These are phyloP conservation scores for Aspergillus sergii DNA, from an alignment of 2,329 filamentous ascomycete species.

Conservation along the genomic window DNA sequence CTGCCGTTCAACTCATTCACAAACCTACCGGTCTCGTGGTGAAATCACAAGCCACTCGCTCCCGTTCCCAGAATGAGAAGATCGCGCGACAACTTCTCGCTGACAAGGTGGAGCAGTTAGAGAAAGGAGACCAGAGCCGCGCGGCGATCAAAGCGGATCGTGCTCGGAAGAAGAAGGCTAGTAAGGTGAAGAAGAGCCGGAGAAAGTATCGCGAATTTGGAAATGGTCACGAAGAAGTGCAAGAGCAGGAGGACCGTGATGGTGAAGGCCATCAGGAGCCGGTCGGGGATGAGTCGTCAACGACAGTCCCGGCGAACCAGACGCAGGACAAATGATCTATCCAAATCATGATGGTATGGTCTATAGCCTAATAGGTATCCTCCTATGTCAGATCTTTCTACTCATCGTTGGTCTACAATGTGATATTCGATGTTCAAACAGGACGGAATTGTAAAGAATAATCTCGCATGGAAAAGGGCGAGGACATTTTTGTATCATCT, in stretches of 20 bases:
- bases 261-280: constrained; percentile 9
- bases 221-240: constrained; percentile 23
- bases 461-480: neutral
- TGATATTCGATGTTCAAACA: neutral
- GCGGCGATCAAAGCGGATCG: constrained; percentile 77
- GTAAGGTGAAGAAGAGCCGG: constrained; percentile 46
- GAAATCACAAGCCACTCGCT: constrained; percentile 91
- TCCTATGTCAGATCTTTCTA: neutral
- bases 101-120: constrained; percentile 72
- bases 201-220: constrained; percentile 47
- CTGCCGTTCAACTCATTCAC: constrained; percentile 90
- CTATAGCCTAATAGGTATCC: neutral
- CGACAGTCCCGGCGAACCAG: too few relatives aligned
- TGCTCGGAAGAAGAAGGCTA: constrained; percentile 65
- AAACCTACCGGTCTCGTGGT: constrained; percentile 87
- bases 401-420: neutral
- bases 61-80: constrained; percentile 82
- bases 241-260: constrained; percentile 17
- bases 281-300: neutral
- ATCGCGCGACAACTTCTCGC: constrained; percentile 78
- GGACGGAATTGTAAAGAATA: constrained; percentile 7
- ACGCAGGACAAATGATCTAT: neutral
- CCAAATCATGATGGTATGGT: neutral
- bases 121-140: constrained; percentile 75
- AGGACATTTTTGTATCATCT: constrained; percentile 10